Evolutionary conservation across 2,329 filamentous ascomycete genomes (phyloP), one percentile per base, ranked within the genome.

Genomic region (Zasmidium citrigriseum): DNA sequence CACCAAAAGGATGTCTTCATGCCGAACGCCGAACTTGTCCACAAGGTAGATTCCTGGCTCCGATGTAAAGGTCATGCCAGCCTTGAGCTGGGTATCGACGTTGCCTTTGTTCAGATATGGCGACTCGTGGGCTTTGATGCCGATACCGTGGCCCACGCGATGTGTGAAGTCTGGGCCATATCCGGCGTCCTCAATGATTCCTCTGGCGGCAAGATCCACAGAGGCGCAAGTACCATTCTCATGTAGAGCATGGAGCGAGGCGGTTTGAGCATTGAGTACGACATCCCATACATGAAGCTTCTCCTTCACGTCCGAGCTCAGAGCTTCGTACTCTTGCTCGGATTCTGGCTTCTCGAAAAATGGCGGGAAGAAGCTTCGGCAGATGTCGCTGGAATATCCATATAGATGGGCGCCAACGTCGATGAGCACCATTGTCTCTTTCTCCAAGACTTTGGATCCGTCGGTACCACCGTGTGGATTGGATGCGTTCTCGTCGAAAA

Each of bases 21-120:
- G 84, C 38, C 85, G 75, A 1, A 87, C 83, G 0, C 85, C 85
- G 68, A 88, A 88, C 49, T 80, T 79, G 23, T 80, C 79, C 21
- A 83, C 77, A 0, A 87, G 72, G 67, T 88, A 88, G 27, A 88
- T 80, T 0, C 85, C 86, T 0, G 86, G 85, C 72, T 88, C 86
- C 10, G 82, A 81, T 0, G 86, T 87, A 60, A 88, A 88, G 0
- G 80, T 78, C 85, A 88, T 88, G 0, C 85, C 85, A 0, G 82
- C 74, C 47, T 76, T 74, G 4, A 87, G 72, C 0, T 73, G 65
- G 0, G 76, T 73, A 1, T 68, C 71, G 2, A 73, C 74, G 64
- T 88, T 88, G 57, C 83, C 86, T 65, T 86, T 84, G 68, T 88
- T 86, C 27, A 88, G 72, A 63, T 87, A 88, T 0, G 85, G 85